Evolutionary conservation across 176 grass and related monocot species (phyloP), one percentile per base, ranked within the genome.

Genomic region (Miscanthus lutarioriparius): DNA sequence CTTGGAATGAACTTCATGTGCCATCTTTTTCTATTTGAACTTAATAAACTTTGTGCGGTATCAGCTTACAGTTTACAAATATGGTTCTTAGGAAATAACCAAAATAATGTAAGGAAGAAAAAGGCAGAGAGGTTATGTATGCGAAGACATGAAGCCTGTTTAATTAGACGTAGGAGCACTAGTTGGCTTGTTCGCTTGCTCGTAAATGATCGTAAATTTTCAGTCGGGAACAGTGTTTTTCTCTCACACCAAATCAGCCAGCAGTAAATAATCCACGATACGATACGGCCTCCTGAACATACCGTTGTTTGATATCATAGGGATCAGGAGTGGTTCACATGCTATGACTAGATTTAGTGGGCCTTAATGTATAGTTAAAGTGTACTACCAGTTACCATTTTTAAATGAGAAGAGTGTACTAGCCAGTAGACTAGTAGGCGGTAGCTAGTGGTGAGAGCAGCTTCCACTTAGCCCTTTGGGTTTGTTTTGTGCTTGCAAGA

Each of bases 241-340:
- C n/a, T n/a, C n/a, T n/a, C n/a, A n/a, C n/a, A n/a, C n/a, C n/a
- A n/a, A n/a, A n/a, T n/a, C n/a, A n/a, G n/a, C n/a, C n/a, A n/a
- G n/a, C n/a, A n/a, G n/a, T n/a, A n/a, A n/a, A n/a, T n/a, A n/a
- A n/a, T n/a, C n/a, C n/a, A n/a, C n/a, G n/a, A n/a, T n/a, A n/a
- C n/a, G n/a, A n/a, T n/a, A n/a, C n/a, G n/a, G n/a, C n/a, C n/a
- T n/a, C n/a, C n/a, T n/a, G n/a, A n/a, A n/a, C n/a, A n/a, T n/a
- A n/a, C n/a, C n/a, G n/a, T n/a, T n/a, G n/a, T n/a, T n/a, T n/a
- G 64, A 86, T 82, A 41, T 86, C 83, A 77, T 77, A 82, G 83
- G 73, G 56, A 78, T 82, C 58, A 86, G 79, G 73, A 78, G 11
- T 77, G 56, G 66, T 67, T 82, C 79, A 86, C 83, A 70, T 86